Base-by-base conservation (phyloP, 768 basidiomycete genomes). In the Lactifluus echinatus region DNA sequence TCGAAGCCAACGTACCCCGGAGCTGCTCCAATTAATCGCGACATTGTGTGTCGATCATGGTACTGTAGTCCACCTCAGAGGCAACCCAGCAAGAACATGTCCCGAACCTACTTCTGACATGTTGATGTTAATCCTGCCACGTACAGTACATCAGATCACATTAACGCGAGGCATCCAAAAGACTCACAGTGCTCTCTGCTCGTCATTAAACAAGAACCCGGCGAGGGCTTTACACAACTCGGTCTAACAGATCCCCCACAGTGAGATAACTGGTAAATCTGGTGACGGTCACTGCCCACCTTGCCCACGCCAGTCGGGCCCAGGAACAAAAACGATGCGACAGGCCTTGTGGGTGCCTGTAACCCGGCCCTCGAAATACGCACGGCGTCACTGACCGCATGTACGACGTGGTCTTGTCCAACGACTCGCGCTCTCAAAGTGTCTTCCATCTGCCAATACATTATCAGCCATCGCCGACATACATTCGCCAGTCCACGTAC, bases 321-420 rank as follows among this genome's bases (percentile, higher is more conserved):
- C 55, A 90, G 71, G 76, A 96, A 93, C 43, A 96, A 74, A 81
- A 96, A 94, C 1, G 89, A 92, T 3, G 94, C 92, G 17, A 95
- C 85, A 1, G 94, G 95, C 15, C 92, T 76, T 63, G 89, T 88
- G 7, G 91, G 89, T 1, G 89, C 87, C 64, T 93, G 87, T 19
- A 97, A 70, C 0, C 95, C 94, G 2, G 93, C 90, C 49, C 94
- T 83, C 29, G 93, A 95, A 50, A 97, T 88, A 17, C 93, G 82
- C 23, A 98, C 89, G 14, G 94, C 93, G 64, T 96, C 89, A 56
- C 87, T 85, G 62, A 96, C 82, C 4, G 93, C 83, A 1, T 77
- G 69, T 28, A 98, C 78, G n/a, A 92, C 88, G 62, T 93, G 84
- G 57, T 92, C 86, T 68, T 98, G 95, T 1, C 95, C 93, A 3